These are phyloP conservation scores for Ogataea allantospora DNA, from an alignment of 805 yeast species.

Conservation along the genomic window DNA sequence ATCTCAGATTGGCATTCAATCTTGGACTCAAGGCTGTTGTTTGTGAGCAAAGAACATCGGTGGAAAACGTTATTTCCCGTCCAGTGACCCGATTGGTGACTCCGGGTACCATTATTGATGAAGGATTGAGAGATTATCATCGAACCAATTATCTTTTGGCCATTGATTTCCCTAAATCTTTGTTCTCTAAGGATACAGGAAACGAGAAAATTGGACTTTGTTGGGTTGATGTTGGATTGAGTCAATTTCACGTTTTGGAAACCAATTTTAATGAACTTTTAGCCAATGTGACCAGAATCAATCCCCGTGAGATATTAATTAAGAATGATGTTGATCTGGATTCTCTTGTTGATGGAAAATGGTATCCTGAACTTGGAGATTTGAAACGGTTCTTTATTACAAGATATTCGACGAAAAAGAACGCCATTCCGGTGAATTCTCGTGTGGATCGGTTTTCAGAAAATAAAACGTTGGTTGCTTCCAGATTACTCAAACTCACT, in stretches of 20 bases:
- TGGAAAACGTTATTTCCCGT: constrained; percentile 48
- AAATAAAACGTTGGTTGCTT: constrained; percentile 23
- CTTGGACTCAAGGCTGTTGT: constrained; percentile 72
- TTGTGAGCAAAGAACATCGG: constrained; percentile 59
- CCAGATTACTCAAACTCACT: constrained; percentile 35
- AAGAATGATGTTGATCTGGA: constrained; percentile 43
- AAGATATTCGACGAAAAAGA: constrained; percentile 44
- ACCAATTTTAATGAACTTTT: constrained; percentile 58
- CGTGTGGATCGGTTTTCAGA: constrained; percentile 43
- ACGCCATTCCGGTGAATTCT: constrained; percentile 37
- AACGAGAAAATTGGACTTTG: constrained; percentile 59
- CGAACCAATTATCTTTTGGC: constrained; percentile 70
- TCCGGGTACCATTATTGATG: constrained; percentile 91
- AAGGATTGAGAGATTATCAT: constrained; percentile 70
- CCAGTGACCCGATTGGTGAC: constrained; percentile 79
- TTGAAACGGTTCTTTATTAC: constrained; percentile 60
- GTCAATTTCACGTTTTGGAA: constrained; percentile 69
- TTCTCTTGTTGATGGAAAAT: constrained; percentile 42
- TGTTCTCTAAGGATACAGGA: constrained; percentile 38
- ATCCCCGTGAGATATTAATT: constrained; percentile 77
- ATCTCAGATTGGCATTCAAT: constrained; percentile 69
- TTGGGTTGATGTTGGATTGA: constrained; percentile 89
- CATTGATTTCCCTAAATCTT: constrained; percentile 56
- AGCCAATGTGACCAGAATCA: constrained; percentile 72
- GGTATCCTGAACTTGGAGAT: constrained; percentile 60